Conservation (phyloP, 495 filamentous ascomycete genomes). For the Podospora pseudoanserina region DNA sequence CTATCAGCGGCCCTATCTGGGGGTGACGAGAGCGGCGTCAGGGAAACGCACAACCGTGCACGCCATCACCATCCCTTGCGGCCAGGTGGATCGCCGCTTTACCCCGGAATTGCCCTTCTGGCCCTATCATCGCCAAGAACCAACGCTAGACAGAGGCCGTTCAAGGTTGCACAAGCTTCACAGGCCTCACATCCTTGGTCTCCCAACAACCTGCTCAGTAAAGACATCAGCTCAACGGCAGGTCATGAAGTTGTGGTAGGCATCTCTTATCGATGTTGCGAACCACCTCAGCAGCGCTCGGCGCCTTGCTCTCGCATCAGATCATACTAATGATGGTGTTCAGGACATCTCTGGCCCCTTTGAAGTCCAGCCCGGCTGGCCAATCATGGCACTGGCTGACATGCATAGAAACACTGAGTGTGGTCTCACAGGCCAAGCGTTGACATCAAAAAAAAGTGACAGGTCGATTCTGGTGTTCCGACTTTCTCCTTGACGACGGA, state of each 20-base stretch:
- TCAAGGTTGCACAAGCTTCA: not conserved
- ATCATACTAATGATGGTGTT: slow-evolving; percentile 2
- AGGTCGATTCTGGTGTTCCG: not conserved
- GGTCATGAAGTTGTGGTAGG: not conserved
- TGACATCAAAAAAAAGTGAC: slow-evolving; percentile 5
- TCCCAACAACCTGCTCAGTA: not conserved
- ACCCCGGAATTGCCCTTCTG: slow-evolving; percentile 23
- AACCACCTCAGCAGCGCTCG: not conserved
- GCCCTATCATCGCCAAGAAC: slow-evolving; percentile 18
- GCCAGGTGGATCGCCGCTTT: slow-evolving; percentile 7
- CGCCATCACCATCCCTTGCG: not conserved
- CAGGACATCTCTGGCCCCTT: not conserved
- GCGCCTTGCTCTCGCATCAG: not conserved
- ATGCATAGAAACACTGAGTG: not conserved
- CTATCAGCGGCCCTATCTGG: not conserved
- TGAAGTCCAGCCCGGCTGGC: not conserved
- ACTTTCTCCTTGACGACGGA: not conserved
- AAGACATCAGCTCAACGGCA: not conserved
- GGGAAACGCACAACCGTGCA: not conserved
- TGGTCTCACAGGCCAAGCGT: not conserved
- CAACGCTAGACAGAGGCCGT: not conserved
- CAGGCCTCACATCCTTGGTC: not conserved
- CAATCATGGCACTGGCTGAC: not conserved
- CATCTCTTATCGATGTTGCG: not conserved
- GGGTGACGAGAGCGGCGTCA: slow-evolving; percentile 1